phyloP scores from a whole-genome alignment of 768 basidiomycete genomes.

The Boletus vermiculosoides region DNA sequence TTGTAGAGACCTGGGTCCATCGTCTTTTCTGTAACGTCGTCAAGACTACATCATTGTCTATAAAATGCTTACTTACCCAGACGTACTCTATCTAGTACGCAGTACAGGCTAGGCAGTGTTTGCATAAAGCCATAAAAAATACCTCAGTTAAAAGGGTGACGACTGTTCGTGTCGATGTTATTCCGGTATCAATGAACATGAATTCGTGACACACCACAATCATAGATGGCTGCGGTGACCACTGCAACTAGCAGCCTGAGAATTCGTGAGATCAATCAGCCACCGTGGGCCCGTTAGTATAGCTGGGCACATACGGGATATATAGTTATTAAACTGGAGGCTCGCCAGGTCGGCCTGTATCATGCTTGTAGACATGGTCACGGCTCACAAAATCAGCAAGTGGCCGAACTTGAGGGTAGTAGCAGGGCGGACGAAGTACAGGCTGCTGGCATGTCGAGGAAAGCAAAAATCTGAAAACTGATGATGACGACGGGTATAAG shows the following conservation, averaged over 20 bases:
- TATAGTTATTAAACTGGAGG: constrained; percentile 7
- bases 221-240: not conserved
- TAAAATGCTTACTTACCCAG: not conserved
- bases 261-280: not conserved
- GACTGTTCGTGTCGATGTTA: not conserved
- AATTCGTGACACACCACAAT: constrained; percentile 1
- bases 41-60: not conserved
- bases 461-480: too few species aligned
- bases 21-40: not conserved
- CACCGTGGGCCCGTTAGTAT: not conserved
- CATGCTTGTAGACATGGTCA: constrained; percentile 4
- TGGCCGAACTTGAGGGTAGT: too few species aligned
- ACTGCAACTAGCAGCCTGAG: not conserved
- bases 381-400: too few species aligned
- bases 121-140: not conserved
- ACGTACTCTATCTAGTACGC: constrained; percentile 4
- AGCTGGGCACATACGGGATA: not conserved
- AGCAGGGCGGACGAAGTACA: not conserved
- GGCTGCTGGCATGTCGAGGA: too few species aligned
- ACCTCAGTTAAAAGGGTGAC: constrained; percentile 10
- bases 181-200: not conserved
- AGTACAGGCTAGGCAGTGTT: not conserved
- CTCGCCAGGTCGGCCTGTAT: not conserved
- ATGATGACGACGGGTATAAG: too few species aligned
- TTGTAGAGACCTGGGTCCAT: not conserved